Conservation (phyloP, 768 basidiomycete species). For the Cyclocybe cylindracea region DNA sequence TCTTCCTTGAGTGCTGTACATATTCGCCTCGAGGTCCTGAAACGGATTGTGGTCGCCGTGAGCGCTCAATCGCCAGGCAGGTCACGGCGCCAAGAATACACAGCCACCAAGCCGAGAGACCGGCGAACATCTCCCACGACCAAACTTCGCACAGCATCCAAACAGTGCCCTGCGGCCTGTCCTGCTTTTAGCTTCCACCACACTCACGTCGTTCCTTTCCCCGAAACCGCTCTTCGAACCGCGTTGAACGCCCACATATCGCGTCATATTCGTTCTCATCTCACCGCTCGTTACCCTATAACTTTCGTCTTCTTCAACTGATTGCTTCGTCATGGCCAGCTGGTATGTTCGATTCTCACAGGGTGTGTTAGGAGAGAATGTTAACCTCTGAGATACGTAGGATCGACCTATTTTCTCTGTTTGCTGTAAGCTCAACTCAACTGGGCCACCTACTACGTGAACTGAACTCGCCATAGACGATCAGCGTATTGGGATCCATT, state of each 20-base stretch:
- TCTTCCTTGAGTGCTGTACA: too few relatives aligned
- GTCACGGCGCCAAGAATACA: background rate
- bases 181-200: background rate
- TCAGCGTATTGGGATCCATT: conserved; percentile 45
- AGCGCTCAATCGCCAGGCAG: too few relatives aligned
- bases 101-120: background rate
- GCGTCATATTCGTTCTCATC: too few relatives aligned
- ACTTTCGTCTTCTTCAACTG: background rate
- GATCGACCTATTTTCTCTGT: conserved; percentile 43
- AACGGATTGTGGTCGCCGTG: too few relatives aligned
- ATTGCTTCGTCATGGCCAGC: conserved; percentile 6
- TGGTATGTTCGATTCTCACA: conserved; percentile 4
- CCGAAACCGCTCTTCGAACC: too few relatives aligned
- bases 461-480: conserved; percentile 41
- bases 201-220: too few relatives aligned
- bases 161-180: background rate
- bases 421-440: conserved; percentile 29
- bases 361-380: background rate
- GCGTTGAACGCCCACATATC: too few relatives aligned
- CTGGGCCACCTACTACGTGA: background rate
- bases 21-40: too few relatives aligned
- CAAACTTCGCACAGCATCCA: background rate
- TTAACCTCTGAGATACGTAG: conserved; percentile 20
- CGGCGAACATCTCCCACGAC: background rate
- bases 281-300: background rate